Evolutionary conservation across 305 asterid genomes (phyloP), one percentile per base, ranked within the genome.

Genomic region (Fraxinus dipetala): DNA sequence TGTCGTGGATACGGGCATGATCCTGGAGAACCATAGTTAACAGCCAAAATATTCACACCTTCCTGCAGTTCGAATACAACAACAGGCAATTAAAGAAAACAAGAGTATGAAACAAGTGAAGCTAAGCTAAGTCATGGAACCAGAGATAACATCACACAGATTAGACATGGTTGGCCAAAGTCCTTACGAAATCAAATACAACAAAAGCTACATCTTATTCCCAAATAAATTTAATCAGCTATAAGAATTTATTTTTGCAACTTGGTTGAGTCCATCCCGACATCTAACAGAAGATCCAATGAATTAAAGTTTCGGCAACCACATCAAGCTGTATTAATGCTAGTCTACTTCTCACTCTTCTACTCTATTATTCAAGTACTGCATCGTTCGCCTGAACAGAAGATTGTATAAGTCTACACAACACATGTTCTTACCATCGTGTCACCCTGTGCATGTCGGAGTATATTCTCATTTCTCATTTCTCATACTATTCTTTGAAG

Each of bases 11-110:
- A 91, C 69, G 85, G 97, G 83, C 98, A 96, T 7, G 95, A 86
- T 83, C 98, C 95, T 77, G 95, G 95, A 83, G 98, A 89, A 40
- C 98, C 98, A 86, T 96, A 94, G 85, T 92, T 96, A 83, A 94
- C 93, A 8, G 94, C 97, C 93, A 96, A 82, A 75, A 94, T 88
- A 88, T 93, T 93, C 56, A 90, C 97, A 79, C 98, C 97, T 13
- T 94, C 99, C 98, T 96, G 91, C 83, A 83, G 84, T 74, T 56
- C 38, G 48, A 40, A 72, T 51, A 5, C 59, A 48, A 72, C 36
- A 77, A 80, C 40, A 69, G 79, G 75, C 80, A 56, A 72, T 61
- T 43, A 77, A 69, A 82, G 35, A 28, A 74, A 79, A 30, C 77
- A 70, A 51, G 14, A 79, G 1, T 14, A 28, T 31, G 75, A 69